phyloP scores from a whole-genome alignment of 495 filamentous ascomycete species.

The Oidiodendron maius region DNA sequence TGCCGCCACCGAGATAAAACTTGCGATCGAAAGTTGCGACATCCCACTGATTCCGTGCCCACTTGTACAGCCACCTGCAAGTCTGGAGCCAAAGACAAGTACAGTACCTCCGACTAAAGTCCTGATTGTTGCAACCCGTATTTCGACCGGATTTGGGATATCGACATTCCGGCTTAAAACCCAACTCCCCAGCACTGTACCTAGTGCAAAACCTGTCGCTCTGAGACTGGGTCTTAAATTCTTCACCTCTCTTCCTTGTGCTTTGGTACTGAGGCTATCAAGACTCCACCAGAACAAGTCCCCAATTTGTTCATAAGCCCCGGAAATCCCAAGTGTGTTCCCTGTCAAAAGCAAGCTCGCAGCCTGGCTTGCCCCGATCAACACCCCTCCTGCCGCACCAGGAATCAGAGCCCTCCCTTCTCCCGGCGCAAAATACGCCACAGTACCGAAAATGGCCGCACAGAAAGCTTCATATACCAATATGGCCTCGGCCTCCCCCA shows the following conservation, averaged over 20 bases:
- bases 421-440: background rate
- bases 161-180: conserved; percentile 3
- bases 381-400: conserved; percentile 38
- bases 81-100: conserved; percentile 44
- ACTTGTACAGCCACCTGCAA: conserved; percentile 53
- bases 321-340: conserved; percentile 44
- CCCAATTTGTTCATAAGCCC: conserved; percentile 45
- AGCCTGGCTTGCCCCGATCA: conserved; percentile 43
- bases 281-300: conserved; percentile 35
- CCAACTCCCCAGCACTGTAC: conserved; percentile 36
- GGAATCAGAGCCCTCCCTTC: conserved; percentile 13
- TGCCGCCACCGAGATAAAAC: conserved; percentile 42
- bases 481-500: background rate
- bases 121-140: conserved; percentile 22
- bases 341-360: conserved; percentile 34
- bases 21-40: conserved; percentile 40
- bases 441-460: background rate
- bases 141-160: background rate
- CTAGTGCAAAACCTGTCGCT: conserved; percentile 35
- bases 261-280: conserved; percentile 9
- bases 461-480: background rate
- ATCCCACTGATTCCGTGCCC: conserved; percentile 56
- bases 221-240: conserved; percentile 24
- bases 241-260: conserved; percentile 9
- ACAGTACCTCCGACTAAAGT: conserved; percentile 41